These are phyloP conservation scores for Suhomyces faveliae DNA, from an alignment of 805 yeast species.

Conservation along the genomic window DNA sequence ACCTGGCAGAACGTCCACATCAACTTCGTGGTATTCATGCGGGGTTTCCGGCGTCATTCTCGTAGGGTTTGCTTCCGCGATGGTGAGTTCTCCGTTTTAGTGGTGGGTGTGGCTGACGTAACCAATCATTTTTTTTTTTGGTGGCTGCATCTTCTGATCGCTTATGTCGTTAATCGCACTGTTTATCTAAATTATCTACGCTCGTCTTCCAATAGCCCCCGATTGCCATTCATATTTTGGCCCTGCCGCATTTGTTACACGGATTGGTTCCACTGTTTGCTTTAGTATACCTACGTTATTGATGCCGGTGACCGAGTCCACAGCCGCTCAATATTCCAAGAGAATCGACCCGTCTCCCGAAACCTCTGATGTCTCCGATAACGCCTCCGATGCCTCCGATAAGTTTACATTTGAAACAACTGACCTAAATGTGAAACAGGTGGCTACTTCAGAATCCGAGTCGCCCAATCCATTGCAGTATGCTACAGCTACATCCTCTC, in stretches of 20 bases:
- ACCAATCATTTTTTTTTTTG: neutral
- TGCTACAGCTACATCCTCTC: neutral
- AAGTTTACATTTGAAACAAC: constrained; percentile 1
- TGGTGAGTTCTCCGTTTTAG: neutral
- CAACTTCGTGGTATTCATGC: neutral
- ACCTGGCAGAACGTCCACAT: constrained; percentile 8
- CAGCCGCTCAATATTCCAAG: constrained; percentile 5
- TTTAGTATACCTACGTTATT: neutral
- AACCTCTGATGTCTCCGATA: no score
- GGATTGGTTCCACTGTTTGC: neutral
- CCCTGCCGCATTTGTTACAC: neutral
- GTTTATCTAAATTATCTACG: neutral
- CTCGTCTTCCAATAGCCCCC: neutral
- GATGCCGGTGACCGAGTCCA: constrained; percentile 11
- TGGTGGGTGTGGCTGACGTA: neutral
- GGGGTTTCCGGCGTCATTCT: neutral
- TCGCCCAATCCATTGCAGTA: neutral
- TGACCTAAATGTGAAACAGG: neutral
- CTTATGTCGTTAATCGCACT: neutral
- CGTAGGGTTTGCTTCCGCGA: neutral
- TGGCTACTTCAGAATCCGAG: neutral
- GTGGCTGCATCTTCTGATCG: neutral
- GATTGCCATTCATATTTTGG: neutral
- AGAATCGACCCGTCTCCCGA: neutral
- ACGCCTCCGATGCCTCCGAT: neutral